phyloP scores from a whole-genome alignment of 768 basidiomycete species.

The Trametes sanguinea region DNA sequence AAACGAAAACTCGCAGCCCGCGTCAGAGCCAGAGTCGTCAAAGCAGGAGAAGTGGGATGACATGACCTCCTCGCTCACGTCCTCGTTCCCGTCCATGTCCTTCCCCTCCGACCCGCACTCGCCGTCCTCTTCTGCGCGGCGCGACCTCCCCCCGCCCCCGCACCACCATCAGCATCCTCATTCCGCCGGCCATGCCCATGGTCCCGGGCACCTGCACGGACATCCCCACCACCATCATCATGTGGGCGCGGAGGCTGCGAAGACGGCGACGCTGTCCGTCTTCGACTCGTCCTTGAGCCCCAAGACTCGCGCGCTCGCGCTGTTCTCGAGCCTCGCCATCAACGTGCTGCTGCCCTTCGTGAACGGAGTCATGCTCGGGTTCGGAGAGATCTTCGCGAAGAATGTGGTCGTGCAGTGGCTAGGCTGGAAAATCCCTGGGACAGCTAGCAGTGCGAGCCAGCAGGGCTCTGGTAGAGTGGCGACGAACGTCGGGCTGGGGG shows the following conservation, averaged over 20 bases:
- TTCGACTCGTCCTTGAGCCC: conserved; percentile 69
- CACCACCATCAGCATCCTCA: conserved; percentile 21
- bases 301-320: conserved; percentile 66
- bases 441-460: conserved; percentile 22
- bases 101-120: conserved; percentile 65
- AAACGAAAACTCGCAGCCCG: conserved; percentile 16
- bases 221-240: conserved; percentile 16
- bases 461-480: conserved; percentile 15
- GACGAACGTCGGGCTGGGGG: conserved; percentile 17
- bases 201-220: conserved; percentile 24
- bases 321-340: conserved; percentile 76
- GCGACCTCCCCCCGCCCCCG: conserved; percentile 23
- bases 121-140: conserved; percentile 42
- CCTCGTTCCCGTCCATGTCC: conserved; percentile 80
- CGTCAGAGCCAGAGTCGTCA: conserved; percentile 34
- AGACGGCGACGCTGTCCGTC: conserved; percentile 59
- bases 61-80: conserved; percentile 48
- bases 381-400: conserved; percentile 91
- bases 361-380: conserved; percentile 96
- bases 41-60: conserved; percentile 64
- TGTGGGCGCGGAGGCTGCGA: conserved; percentile 1
- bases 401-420: conserved; percentile 62
- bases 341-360: conserved; percentile 87
- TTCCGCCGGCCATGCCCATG: conserved; percentile 25
- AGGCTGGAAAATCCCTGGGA: conserved; percentile 40